Evolutionary conservation across 192 early-diverging fungal genomes (phyloP).

Genomic region (Linnemannia elongata): DNA sequence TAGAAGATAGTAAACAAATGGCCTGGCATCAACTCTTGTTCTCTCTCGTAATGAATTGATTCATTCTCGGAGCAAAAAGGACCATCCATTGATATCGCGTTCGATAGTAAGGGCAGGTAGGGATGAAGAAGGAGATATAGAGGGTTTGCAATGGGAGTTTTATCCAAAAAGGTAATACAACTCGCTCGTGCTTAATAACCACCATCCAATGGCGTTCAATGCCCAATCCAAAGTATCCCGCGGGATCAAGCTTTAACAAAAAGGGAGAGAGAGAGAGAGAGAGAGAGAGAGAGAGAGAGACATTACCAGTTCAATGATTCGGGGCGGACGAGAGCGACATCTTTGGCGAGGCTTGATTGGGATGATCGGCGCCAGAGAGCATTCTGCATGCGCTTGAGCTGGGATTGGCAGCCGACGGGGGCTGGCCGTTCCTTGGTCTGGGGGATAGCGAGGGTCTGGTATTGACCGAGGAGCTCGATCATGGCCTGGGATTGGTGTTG

Average conservation of each 20-base stretch:
- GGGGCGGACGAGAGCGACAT: slow-evolving; percentile 48
- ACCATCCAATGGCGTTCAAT: not conserved
- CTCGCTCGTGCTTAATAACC: not conserved
- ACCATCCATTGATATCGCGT: too few relatives aligned
- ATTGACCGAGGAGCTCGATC: slow-evolving; percentile 31
- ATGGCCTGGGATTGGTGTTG: slow-evolving; percentile 49
- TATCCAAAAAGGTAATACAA: not conserved
- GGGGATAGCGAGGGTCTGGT: slow-evolving; percentile 45
- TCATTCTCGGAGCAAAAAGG: too few relatives aligned
- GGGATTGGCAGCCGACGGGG: slow-evolving; percentile 39
- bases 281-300: not conserved
- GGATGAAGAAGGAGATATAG: slow-evolving; percentile 4
- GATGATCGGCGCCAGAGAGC: slow-evolving; percentile 49
- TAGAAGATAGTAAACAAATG: not conserved
- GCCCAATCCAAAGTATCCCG: not conserved
- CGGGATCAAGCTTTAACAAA: not conserved
- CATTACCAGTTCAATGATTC: slow-evolving; percentile 55
- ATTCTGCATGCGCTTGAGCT: slow-evolving; percentile 53
- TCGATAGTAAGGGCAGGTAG: not conserved
- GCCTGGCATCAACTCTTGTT: too few relatives aligned
- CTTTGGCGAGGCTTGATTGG: slow-evolving; percentile 46
- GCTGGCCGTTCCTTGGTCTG: slow-evolving; percentile 40
- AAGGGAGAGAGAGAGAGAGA: not conserved
- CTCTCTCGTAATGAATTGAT: too few relatives aligned
- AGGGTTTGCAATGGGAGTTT: not conserved